phyloP scores from a whole-genome alignment of 2,329 filamentous ascomycete genomes.

The Aspergillus thermomutatus region DNA sequence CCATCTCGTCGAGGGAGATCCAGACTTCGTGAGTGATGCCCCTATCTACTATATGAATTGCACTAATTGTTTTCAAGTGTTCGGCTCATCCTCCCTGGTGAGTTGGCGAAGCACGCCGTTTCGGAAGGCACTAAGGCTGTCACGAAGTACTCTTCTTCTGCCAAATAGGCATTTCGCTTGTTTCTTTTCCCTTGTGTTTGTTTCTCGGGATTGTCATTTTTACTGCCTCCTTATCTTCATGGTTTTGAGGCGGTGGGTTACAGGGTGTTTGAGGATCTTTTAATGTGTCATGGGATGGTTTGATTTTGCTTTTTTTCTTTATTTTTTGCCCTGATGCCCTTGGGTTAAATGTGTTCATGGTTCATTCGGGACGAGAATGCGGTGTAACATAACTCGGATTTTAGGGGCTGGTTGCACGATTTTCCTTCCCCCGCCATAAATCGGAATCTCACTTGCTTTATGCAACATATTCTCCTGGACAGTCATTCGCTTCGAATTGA shows the following conservation, averaged over 20 bases:
- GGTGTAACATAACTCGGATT: constrained; percentile 46
- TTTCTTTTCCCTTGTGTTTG: constrained; percentile 58
- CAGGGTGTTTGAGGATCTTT: constrained; percentile 44
- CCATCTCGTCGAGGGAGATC: constrained; percentile 98
- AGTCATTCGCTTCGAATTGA: neutral
- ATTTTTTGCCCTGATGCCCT: constrained; percentile 23
- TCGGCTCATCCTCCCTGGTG: constrained; percentile 93
- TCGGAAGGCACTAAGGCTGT: constrained; percentile 99
- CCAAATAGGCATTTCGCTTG: constrained; percentile 73
- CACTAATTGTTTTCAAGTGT: constrained; percentile 54
- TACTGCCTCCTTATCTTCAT: constrained; percentile 41
- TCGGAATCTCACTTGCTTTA: constrained; percentile 30
- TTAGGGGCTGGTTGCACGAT: constrained; percentile 32
- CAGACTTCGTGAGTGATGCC: constrained; percentile 73
- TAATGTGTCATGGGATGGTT: constrained; percentile 50
- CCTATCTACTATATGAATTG: neutral
- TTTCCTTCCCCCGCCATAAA: constrained; percentile 33
- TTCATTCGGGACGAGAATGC: constrained; percentile 41
- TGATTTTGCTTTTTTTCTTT: constrained; percentile 32
- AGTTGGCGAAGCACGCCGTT: constrained; percentile 98
- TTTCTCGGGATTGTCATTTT: constrained; percentile 50
- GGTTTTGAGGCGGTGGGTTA: constrained; percentile 44
- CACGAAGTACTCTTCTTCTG: constrained; percentile 99
- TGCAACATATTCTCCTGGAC: neutral
- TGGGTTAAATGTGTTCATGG: constrained; percentile 41